A percentile compares a stretch with the other conserved stretches of the same genome.
Conservation (phyloP, 192 early-diverging fungal species). For the Coemansia sp. region DNA sequence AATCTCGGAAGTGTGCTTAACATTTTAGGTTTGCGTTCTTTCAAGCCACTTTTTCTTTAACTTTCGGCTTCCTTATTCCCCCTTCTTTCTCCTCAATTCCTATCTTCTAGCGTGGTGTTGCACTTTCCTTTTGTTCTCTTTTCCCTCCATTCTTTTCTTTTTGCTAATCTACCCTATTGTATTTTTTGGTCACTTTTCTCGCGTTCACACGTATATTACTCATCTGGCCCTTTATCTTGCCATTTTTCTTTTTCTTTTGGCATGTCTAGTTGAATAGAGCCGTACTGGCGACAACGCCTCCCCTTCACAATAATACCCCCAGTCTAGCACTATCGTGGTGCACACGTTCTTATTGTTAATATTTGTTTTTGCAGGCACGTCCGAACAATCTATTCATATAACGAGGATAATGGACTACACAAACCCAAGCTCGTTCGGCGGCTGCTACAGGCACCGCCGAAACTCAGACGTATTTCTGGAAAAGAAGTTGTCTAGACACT, state of each 20-base stretch:
- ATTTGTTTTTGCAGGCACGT: neutral
- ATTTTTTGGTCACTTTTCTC: neutral
- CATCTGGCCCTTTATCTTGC: neutral
- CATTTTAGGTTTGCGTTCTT: neutral
- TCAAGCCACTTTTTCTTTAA: neutral
- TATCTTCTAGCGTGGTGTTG: neutral
- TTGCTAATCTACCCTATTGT: neutral
- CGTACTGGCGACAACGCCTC: neutral
- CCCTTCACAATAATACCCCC: neutral
- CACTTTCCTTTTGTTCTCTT: neutral
- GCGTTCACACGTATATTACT: neutral
- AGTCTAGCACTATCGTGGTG: neutral
- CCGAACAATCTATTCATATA: neutral
- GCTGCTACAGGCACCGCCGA: slow-evolving; percentile 38
- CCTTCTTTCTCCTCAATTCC: neutral
- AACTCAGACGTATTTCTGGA: slow-evolving; percentile 36
- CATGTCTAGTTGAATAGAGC: slow-evolving; percentile 4
- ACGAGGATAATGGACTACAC: neutral
- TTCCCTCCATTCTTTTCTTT: slow-evolving; percentile 2
- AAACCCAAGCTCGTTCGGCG: neutral
- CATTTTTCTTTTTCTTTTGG: slow-evolving; percentile 2
- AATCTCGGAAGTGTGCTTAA: neutral
- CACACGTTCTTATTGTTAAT: neutral
- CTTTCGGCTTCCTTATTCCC: neutral
- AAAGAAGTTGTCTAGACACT: slow-evolving; percentile 13